A percentile compares a stretch with the other conserved stretches of the same genome.
Evolutionary conservation across 306 rosid genomes (phyloP).

Genomic region (Biancaea sappan): DNA sequence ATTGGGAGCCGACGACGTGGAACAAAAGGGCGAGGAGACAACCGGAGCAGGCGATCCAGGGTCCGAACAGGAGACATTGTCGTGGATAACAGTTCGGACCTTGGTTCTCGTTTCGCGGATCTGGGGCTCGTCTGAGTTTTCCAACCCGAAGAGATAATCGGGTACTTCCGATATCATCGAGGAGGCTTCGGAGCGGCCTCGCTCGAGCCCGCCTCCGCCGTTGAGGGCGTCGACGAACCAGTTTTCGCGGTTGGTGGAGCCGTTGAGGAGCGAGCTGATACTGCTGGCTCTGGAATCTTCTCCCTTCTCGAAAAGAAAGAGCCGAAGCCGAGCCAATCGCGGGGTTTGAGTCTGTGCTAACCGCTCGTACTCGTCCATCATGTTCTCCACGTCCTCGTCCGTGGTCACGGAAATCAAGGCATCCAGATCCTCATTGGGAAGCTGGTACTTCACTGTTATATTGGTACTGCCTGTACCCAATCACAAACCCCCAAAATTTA

Average conservation of each 20-base stretch:
- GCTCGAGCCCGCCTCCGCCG: slow-evolving; percentile 61
- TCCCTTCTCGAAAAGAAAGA: slow-evolving; percentile 65
- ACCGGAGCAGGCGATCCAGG: slow-evolving; percentile 84
- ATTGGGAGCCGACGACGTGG: slow-evolving; percentile 58
- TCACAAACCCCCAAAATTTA: neutral
- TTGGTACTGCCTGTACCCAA: slow-evolving; percentile 56
- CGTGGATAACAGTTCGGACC: slow-evolving; percentile 39
- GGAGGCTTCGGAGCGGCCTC: slow-evolving; percentile 84
- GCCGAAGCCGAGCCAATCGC: slow-evolving; percentile 71
- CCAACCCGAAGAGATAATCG: slow-evolving; percentile 87
- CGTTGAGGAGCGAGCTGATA: slow-evolving; percentile 80
- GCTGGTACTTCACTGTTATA: slow-evolving; percentile 86
- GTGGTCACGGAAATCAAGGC: slow-evolving; percentile 85
- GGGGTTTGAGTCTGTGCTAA: slow-evolving; percentile 69
- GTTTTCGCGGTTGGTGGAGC: slow-evolving; percentile 76
- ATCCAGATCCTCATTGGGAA: slow-evolving; percentile 94
- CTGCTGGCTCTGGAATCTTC: slow-evolving; percentile 62
- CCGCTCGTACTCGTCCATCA: slow-evolving; percentile 96
- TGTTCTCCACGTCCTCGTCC: slow-evolving; percentile 97
- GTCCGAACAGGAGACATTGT: slow-evolving; percentile 65
- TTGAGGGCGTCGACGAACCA: slow-evolving; percentile 96
- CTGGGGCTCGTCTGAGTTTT: slow-evolving; percentile 62
- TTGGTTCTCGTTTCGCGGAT: slow-evolving; percentile 46
- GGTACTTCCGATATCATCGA: slow-evolving; percentile 90
- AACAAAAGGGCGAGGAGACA: slow-evolving; percentile 55